A percentile compares a stretch with the other conserved stretches of the same genome.
Conservation (phyloP, 192 early-diverging fungal genomes). For the Piromyces sp. region DNA sequence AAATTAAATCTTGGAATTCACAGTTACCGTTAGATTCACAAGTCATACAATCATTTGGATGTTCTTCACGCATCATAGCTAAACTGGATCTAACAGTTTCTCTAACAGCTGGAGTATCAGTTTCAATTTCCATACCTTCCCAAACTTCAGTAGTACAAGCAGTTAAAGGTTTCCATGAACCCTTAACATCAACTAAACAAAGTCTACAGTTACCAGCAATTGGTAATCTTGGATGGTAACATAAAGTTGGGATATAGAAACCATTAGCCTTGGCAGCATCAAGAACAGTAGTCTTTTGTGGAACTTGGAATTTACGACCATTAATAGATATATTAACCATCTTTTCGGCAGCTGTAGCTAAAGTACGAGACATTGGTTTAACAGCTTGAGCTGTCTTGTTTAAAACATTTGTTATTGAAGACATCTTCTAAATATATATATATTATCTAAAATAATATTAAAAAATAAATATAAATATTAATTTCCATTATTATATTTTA, state of each 20-base stretch:
- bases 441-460: too few species aligned
- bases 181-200: slow-evolving; percentile 97
- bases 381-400: neutral
- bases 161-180: slow-evolving; percentile 84
- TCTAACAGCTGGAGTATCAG: slow-evolving; percentile 72
- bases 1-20: slow-evolving; percentile 1
- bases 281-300: neutral
- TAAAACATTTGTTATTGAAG: neutral
- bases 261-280: neutral
- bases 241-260: slow-evolving; percentile 33
- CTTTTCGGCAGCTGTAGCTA: neutral
- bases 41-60: slow-evolving; percentile 3
- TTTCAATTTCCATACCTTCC: slow-evolving; percentile 94
- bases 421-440: neutral
- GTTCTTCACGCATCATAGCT: neutral
- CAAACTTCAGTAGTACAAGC: slow-evolving; percentile 95
- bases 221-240: slow-evolving; percentile 79
- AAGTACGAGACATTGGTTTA: neutral
- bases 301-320: neutral
- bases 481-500: too few species aligned
- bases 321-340: neutral
- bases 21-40: slow-evolving; percentile 1
- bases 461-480: too few species aligned
- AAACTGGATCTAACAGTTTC: neutral
- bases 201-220: slow-evolving; percentile 99